phyloP scores from a whole-genome alignment of 495 filamentous ascomycete species.

The Daldinia caldariorum region DNA sequence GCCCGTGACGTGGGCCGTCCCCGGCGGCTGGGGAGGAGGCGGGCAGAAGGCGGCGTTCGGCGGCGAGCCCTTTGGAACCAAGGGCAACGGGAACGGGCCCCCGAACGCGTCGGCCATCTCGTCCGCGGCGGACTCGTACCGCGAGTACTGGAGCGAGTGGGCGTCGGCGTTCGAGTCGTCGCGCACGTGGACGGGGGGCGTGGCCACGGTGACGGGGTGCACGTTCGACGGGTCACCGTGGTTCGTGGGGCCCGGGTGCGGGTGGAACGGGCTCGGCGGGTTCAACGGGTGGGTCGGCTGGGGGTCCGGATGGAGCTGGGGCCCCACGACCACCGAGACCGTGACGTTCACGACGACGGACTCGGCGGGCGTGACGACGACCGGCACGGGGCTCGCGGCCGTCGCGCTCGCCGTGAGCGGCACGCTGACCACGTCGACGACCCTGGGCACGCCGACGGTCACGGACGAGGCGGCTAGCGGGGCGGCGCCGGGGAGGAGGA shows the following conservation, averaged over 20 bases:
- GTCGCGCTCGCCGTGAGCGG: constrained; percentile 55
- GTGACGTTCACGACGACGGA: constrained; percentile 54
- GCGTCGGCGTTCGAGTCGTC: constrained; percentile 44
- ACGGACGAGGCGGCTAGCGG: constrained; percentile 33
- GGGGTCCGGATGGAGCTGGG: constrained; percentile 57
- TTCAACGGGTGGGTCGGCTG: constrained; percentile 58
- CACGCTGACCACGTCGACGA: constrained; percentile 49
- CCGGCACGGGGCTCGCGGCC: constrained; percentile 50
- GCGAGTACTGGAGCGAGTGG: constrained; percentile 48
- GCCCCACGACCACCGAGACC: constrained; percentile 50
- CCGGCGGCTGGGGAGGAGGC: constrained; percentile 38
- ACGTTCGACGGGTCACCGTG: constrained; percentile 58
- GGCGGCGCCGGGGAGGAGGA: constrained; percentile 20
- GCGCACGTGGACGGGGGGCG: constrained; percentile 55
- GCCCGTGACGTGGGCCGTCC: constrained; percentile 52
- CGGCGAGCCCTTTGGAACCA: background rate
- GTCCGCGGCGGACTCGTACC: constrained; percentile 28
- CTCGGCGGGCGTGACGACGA: constrained; percentile 47
- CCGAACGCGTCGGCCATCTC: background rate
- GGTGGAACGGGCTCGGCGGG: constrained; percentile 48
- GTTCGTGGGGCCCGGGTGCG: constrained; percentile 58
- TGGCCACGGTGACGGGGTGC: constrained; percentile 60
- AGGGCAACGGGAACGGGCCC: constrained; percentile 3
- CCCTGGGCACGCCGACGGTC: constrained; percentile 35
- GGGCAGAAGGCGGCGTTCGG: background rate